These are phyloP conservation scores for Exsudoporus floridanus DNA, from an alignment of 1,284 basidiomycete genomes.

Conservation along the genomic window DNA sequence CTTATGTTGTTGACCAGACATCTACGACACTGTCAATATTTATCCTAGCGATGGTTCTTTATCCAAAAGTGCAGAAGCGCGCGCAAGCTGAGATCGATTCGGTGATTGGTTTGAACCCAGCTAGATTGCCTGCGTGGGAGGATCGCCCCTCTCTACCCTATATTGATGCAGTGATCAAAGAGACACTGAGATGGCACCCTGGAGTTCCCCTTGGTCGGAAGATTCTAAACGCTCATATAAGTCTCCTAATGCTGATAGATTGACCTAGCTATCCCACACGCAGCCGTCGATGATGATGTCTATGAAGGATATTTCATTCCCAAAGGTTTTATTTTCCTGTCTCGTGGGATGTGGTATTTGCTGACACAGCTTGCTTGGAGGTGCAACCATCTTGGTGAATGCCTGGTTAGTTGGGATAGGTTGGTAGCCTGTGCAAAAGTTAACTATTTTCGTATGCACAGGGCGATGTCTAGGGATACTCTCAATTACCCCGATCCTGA, in stretches of 20 bases:
- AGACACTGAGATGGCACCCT: background rate
- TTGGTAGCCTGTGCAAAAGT: background rate
- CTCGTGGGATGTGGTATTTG: background rate
- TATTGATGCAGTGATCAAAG: slow-evolving; percentile 9
- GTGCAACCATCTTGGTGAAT: slow-evolving; percentile 14
- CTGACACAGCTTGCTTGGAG: slow-evolving; percentile 1
- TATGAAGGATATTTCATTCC: slow-evolving; percentile 11
- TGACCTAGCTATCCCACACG: slow-evolving; percentile 6
- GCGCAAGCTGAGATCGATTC: slow-evolving; percentile 16
- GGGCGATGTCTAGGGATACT: slow-evolving; percentile 45
- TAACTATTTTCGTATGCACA: slow-evolving; percentile 6
- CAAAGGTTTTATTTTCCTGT: slow-evolving; percentile 1
- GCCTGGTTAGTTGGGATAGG: slow-evolving; percentile 10
- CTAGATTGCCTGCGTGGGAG: slow-evolving; percentile 9
- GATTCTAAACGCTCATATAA: too few relatives aligned
- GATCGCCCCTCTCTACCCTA: slow-evolving; percentile 14
- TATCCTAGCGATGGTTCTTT: too few relatives aligned
- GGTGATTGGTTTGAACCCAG: slow-evolving; percentile 11
- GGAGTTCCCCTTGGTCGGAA: slow-evolving; percentile 7
- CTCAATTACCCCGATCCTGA: slow-evolving; percentile 41
- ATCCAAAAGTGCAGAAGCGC: slow-evolving; percentile 4
- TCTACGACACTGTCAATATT: slow-evolving; percentile 3
- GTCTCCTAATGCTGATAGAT: background rate
- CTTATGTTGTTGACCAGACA: slow-evolving; percentile 3
- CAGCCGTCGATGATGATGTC: slow-evolving; percentile 39